A percentile compares a stretch with the other conserved stretches of the same genome.
Conservation (phyloP, 2,329 filamentous ascomycete genomes). For the Orbilia oligospora region DNA sequence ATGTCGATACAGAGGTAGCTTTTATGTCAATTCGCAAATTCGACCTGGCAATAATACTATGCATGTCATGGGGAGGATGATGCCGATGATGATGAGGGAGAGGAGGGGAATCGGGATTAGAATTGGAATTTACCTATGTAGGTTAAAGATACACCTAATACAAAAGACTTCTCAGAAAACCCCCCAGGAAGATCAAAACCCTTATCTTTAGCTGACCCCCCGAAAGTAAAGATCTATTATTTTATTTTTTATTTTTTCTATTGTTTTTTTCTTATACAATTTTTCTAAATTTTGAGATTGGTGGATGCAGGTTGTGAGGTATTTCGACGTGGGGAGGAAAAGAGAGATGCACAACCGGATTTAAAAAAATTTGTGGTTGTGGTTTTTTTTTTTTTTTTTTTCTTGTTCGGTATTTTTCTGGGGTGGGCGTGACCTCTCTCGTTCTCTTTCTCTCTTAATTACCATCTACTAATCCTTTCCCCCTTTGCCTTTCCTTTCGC, state of each 20-base stretch:
- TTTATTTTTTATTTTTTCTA: conserved; percentile 5
- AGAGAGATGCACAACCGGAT: not conserved
- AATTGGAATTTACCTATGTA: too few relatives aligned
- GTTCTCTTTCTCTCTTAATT: not conserved
- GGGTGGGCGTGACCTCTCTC: conserved; percentile 11
- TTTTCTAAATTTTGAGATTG: not conserved
- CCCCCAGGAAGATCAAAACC: not conserved
- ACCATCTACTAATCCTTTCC: not conserved
- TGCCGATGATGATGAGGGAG: too few relatives aligned
- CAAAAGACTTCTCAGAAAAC: too few relatives aligned
- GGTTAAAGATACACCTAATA: too few relatives aligned
- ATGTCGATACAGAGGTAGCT: too few relatives aligned
- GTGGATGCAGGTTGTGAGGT: conserved; percentile 5
- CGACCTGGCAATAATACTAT: too few relatives aligned
- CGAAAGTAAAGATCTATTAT: not conserved
- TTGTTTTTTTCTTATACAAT: not conserved
- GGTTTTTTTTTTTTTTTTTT: conserved; percentile 10
- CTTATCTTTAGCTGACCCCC: not conserved
- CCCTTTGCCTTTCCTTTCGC: conserved; percentile 3
- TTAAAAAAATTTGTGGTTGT: conserved; percentile 32
- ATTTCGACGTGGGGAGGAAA: conserved; percentile 16
- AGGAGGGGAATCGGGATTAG: not conserved
- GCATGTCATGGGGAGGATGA: not conserved
- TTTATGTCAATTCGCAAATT: not conserved
- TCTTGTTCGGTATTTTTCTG: not conserved